A percentile compares a stretch with the other conserved stretches of the same genome.
phyloP scores from a whole-genome alignment of 2,329 filamentous ascomycete species.

The Aspergillus sp. region DNA sequence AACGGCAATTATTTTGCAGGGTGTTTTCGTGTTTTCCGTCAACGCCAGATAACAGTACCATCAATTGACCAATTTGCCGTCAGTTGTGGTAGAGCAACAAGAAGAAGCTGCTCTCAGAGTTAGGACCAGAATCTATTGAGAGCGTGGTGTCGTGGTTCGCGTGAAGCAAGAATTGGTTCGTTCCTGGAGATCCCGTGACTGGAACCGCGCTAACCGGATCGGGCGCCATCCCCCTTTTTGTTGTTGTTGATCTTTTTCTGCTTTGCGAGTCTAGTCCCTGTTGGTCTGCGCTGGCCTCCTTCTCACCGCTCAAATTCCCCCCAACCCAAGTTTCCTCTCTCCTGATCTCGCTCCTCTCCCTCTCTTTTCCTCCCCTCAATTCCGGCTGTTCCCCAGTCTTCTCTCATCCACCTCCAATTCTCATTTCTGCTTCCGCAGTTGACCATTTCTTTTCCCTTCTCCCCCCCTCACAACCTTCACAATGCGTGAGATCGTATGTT shows the following conservation, averaged over 20 bases:
- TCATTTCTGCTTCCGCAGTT: conserved; percentile 15
- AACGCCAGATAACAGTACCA: too few relatives aligned
- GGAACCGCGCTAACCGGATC: conserved; percentile 23
- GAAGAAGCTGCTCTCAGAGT: too few relatives aligned
- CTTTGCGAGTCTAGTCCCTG: conserved; percentile 20
- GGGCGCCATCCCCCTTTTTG: conserved; percentile 22
- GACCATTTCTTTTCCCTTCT: conserved; percentile 15
- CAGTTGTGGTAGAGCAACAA: too few relatives aligned
- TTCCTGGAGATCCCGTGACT: conserved; percentile 29
- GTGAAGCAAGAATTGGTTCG: conserved; percentile 25
- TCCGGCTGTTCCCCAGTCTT: conserved; percentile 15
- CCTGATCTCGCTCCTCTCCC: conserved; percentile 19
- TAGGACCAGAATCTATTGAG: too few relatives aligned
- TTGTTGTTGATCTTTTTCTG: conserved; percentile 14
- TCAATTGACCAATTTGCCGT: too few relatives aligned
- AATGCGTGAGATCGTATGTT: conserved; percentile 74
- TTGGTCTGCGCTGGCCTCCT: conserved; percentile 1
- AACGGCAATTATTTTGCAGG: too few relatives aligned
- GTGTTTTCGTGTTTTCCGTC: too few relatives aligned
- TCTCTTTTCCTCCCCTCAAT: conserved; percentile 22
- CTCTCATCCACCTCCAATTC: conserved; percentile 12
- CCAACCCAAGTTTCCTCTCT: conserved; percentile 21
- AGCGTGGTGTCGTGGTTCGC: conserved; percentile 1
- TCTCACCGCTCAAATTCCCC: conserved; percentile 30
- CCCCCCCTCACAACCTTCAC: conserved; percentile 42